Conservation (phyloP, 768 basidiomycete species). For the Calocybe gangraenosa region DNA sequence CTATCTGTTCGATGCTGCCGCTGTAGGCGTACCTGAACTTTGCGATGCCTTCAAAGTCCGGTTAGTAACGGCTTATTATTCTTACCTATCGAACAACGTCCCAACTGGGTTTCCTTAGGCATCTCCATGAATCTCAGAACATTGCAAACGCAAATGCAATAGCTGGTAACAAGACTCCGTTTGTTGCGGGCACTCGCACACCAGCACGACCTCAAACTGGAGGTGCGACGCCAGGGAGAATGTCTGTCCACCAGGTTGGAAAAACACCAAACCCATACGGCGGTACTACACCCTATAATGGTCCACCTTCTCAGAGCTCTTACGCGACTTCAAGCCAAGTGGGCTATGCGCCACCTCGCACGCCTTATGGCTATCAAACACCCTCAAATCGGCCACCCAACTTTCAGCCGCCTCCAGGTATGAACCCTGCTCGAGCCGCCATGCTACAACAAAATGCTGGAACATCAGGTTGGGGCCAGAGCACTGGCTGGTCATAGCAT, state of each 20-base stretch:
- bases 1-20: constrained; percentile 85
- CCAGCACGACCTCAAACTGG: constrained; percentile 61
- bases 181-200: constrained; percentile 68
- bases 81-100: constrained; percentile 6
- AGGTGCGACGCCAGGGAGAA: constrained; percentile 75
- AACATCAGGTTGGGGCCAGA: constrained; percentile 20
- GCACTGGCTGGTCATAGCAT: constrained; percentile 17
- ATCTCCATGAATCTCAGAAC: constrained; percentile 76
- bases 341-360: constrained; percentile 22
- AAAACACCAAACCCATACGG: constrained; percentile 83
- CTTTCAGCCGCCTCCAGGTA: constrained; percentile 44
- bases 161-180: constrained; percentile 76
- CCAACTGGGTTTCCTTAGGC: constrained; percentile 34
- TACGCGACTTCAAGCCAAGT: constrained; percentile 20
- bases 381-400: constrained; percentile 38
- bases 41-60: constrained; percentile 97
- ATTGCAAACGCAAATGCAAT: constrained; percentile 32
- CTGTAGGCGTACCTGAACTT: constrained; percentile 86
- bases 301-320: constrained; percentile 22
- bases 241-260: constrained; percentile 68
- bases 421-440: constrained; percentile 65
- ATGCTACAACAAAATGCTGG: constrained; percentile 46
- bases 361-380: constrained; percentile 47
- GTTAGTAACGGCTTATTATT: constrained; percentile 29
- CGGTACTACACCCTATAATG: constrained; percentile 38